Conservation (phyloP, 176 grass and related monocot species). For the Juncus inflexus region DNA sequence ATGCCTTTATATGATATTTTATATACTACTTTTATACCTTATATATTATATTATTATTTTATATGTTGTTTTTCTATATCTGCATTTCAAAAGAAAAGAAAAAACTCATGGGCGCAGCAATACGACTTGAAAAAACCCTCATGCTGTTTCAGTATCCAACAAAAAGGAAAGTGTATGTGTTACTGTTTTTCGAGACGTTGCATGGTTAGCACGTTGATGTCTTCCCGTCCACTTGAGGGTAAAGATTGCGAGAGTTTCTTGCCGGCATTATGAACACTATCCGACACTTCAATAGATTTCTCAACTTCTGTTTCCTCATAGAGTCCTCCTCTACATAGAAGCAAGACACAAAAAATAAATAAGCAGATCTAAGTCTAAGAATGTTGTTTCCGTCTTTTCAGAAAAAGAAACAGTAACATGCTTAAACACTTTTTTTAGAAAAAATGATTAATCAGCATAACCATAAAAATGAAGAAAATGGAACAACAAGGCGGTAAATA, state of each 20-base stretch:
- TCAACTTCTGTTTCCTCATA: constrained; percentile 28
- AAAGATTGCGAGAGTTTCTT: constrained; percentile 23
- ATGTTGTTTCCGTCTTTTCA: too few relatives aligned
- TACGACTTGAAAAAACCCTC: too few relatives aligned
- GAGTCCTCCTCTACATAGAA: constrained; percentile 28
- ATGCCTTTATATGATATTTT: too few relatives aligned
- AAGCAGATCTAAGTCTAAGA: not conserved
- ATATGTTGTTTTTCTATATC: too few relatives aligned
- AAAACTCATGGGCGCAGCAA: too few relatives aligned
- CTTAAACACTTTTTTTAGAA: not conserved
- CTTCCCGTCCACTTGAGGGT: constrained; percentile 24
- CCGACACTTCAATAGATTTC: constrained; percentile 13
- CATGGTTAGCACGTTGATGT: constrained; percentile 48
- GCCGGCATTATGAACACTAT: constrained; percentile 1
- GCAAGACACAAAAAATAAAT: not conserved
- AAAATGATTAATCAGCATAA: not conserved
- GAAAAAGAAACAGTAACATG: too few relatives aligned
- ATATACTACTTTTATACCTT: too few relatives aligned
- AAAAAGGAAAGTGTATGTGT: not conserved
- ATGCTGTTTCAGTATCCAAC: too few relatives aligned
- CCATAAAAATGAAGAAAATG: not conserved
- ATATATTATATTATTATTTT: too few relatives aligned
- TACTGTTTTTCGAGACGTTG: constrained; percentile 51
- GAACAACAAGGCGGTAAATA: not conserved
- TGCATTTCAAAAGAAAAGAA: too few relatives aligned